Conservation (phyloP, 805 yeast species). For the Yamadazyma phyllophila region DNA sequence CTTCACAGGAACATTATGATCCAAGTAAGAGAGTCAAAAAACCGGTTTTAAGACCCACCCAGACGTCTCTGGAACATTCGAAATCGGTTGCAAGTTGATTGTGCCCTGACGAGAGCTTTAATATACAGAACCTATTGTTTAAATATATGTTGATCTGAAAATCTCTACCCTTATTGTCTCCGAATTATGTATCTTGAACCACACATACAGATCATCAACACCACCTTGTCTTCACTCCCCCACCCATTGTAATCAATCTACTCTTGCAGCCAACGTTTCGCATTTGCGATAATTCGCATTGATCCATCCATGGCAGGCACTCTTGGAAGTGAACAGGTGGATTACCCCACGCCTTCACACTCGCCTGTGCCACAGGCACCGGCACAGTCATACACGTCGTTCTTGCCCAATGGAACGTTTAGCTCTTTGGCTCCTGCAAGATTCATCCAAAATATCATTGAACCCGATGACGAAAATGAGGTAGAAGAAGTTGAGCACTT, state of each 20-base stretch:
- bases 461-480: conserved; percentile 41
- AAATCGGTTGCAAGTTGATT: too few relatives aligned
- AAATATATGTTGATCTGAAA: too few relatives aligned
- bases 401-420: conserved; percentile 5
- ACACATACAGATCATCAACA: too few relatives aligned
- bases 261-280: not conserved
- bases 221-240: too few relatives aligned
- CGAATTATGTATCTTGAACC: not conserved
- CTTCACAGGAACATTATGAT: conserved; percentile 1
- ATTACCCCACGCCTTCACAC: too few relatives aligned
- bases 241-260: too few relatives aligned
- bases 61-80: not conserved
- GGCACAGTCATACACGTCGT: conserved; percentile 10
- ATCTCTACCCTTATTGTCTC: not conserved
- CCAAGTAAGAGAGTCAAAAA: conserved; percentile 1
- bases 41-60: not conserved
- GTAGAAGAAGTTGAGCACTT: conserved; percentile 65
- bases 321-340: not conserved
- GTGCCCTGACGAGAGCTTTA: too few relatives aligned
- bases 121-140: too few relatives aligned
- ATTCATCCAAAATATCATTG: conserved; percentile 9
- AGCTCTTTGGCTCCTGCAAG: conserved; percentile 13
- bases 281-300: not conserved
- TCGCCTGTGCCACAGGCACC: not conserved
- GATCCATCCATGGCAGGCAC: not conserved